Evolutionary conservation across 768 basidiomycete genomes (phyloP).

Genomic region (Trametes maxima): DNA sequence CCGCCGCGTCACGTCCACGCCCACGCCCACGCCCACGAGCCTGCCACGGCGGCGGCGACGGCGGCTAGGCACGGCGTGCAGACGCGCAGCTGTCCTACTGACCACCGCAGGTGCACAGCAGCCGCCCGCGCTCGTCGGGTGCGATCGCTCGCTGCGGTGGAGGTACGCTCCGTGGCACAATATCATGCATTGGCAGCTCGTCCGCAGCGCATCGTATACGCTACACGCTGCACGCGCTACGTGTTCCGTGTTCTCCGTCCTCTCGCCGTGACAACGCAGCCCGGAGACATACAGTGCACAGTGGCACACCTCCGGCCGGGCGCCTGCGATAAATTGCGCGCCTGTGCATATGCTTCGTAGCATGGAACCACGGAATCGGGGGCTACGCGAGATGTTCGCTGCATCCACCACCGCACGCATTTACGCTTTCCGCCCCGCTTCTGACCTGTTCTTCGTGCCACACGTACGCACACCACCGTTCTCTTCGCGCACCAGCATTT

Average conservation of each 20-base stretch:
- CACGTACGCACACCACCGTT: neutral
- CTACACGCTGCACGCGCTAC: neutral
- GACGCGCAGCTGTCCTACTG: neutral
- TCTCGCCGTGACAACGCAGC: neutral
- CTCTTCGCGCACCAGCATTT: neutral
- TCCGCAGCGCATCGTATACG: neutral
- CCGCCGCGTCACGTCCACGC: neutral
- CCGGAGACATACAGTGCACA: too few species aligned
- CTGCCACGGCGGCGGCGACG: neutral
- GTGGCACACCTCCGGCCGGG: too few species aligned
- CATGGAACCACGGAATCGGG: neutral
- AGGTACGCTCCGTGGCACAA: neutral
- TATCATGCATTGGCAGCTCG: neutral
- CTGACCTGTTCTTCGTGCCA: neutral
- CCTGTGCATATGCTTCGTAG: neutral
- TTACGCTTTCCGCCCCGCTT: neutral
- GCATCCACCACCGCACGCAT: neutral
- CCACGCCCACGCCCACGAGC: neutral
- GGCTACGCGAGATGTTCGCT: neutral
- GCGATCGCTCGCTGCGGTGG: neutral
- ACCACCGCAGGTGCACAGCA: neutral
- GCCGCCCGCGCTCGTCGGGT: neutral
- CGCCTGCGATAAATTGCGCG: constrained; percentile 3
- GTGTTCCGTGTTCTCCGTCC: neutral
- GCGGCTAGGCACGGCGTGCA: neutral